Evolutionary conservation across 108 stramenopile genomes (phyloP).

Genomic region (Chaetoceros muelleri): DNA sequence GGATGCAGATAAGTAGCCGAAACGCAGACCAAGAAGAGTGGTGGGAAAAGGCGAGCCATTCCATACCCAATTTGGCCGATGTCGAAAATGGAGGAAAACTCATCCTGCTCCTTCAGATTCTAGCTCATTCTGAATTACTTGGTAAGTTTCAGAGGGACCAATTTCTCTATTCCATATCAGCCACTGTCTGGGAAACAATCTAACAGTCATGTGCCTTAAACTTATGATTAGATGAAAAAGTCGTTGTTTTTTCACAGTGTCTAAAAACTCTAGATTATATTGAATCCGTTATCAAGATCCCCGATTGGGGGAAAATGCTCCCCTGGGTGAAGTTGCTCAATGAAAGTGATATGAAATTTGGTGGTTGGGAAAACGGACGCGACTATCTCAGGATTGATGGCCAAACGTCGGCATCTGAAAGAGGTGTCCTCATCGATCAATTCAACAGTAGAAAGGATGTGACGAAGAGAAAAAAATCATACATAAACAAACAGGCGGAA

Average conservation of each 20-base stretch:
- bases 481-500: neutral
- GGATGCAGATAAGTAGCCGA: conserved; percentile 2
- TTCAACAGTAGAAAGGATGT: conserved; percentile 13
- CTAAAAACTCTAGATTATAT: conserved; percentile 57
- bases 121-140: conserved; percentile 19
- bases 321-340: conserved; percentile 13
- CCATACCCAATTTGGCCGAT: conserved; percentile 21
- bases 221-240: conserved; percentile 41
- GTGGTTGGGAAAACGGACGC: conserved; percentile 38
- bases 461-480: neutral
- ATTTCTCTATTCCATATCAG: neutral
- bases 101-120: conserved; percentile 51
- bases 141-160: neutral
- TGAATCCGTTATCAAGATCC: conserved; percentile 25
- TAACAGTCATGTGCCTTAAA: conserved; percentile 19
- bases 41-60: conserved; percentile 43
- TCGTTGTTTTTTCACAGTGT: conserved; percentile 59
- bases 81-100: conserved; percentile 49
- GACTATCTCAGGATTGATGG: conserved; percentile 76
- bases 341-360: conserved; percentile 16
- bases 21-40: conserved; percentile 15
- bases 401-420: conserved; percentile 28
- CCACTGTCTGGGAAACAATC: neutral
- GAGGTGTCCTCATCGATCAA: conserved; percentile 40
- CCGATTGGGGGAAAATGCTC: conserved; percentile 37